phyloP scores from a whole-genome alignment of 441 rosid genomes.

The Melastoma candidum region DNA sequence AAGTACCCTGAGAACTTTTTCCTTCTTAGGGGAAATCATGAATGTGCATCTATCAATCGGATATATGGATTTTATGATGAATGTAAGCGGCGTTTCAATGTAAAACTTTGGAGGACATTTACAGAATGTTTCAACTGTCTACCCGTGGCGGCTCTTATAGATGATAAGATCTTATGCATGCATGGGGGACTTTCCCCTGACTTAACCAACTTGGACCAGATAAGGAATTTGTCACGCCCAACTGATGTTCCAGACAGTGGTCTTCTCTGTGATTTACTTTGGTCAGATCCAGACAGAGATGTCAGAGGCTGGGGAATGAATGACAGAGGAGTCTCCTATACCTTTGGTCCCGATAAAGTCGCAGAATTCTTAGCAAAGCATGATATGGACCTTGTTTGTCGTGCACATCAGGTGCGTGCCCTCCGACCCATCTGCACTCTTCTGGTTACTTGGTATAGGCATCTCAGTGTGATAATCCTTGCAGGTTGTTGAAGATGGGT shows the following conservation, averaged over 20 bases:
- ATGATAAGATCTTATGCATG: conserved; percentile 69
- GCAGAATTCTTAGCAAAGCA: conserved; percentile 41
- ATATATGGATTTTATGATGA: conserved; percentile 71
- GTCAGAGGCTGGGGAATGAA: conserved; percentile 58
- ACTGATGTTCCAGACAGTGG: conserved; percentile 62
- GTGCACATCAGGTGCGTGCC: conserved; percentile 54
- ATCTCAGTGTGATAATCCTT: conserved; percentile 9
- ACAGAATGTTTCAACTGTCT: conserved; percentile 71
- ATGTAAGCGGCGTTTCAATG: conserved; percentile 63
- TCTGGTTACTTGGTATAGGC: conserved; percentile 3
- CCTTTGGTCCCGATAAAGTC: conserved; percentile 56
- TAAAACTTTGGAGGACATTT: conserved; percentile 54
- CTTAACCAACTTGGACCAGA: conserved; percentile 43
- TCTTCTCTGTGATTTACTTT: conserved; percentile 58
- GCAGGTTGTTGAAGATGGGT: conserved; percentile 76
- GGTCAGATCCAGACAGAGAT: conserved; percentile 66
- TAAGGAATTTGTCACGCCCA: conserved; percentile 47
- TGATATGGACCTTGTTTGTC: conserved; percentile 65
- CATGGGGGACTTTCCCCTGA: conserved; percentile 77
- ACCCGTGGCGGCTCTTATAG: conserved; percentile 60
- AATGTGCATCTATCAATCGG: conserved; percentile 58
- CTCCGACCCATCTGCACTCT: conserved; percentile 1
- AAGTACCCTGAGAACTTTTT: conserved; percentile 71
- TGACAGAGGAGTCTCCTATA: conserved; percentile 62
- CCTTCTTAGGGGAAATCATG: conserved; percentile 60